Evolutionary conservation across 148 eudicot genomes (phyloP), one percentile per base, ranked within the genome.

Genomic region (Salicornia ramosissima): DNA sequence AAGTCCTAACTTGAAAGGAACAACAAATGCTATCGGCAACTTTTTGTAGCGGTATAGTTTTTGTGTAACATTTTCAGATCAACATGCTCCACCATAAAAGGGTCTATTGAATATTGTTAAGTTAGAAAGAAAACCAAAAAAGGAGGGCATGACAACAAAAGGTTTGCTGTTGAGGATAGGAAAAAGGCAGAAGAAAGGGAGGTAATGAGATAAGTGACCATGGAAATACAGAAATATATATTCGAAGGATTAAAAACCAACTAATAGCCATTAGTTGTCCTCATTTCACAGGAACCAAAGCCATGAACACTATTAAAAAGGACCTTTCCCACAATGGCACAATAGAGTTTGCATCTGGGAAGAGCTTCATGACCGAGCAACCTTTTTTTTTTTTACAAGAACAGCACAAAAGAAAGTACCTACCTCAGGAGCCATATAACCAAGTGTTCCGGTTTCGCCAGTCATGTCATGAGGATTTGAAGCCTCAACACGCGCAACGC

Each of bases 341-440:
- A n/a, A n/a, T n/a, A n/a, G n/a, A n/a, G n/a, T n/a, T n/a, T 29
- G 29, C 28, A 61, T 53, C 51, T 55, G 49, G 25, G 39, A 29
- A 22, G 6, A 64, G 67, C 43, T 43, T 24, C 33, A 18, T 62
- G 25, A 21, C 24, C n/a, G 31, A 34, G 43, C 36, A 66, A 57
- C 14, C 8, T 13, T 10, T 12, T 22, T 40, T 33, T 25, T 1
- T 18, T 5, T 21, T 19, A 49, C 1, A 49, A 24, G 10, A 63
- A 14, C 64, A 57, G 18, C 26, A 36, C 12, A 47, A 70, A 64
- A 29, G 22, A 53, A 47, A 25, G 19, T 33, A 57, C 74, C 59
- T 29, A 91, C 97, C 94, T 91, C 97, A 50, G 97, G 97, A 39
- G 97, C 97, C 97, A 91, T 91, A 81, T 91, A 91, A 53, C 94